Conservation (phyloP, 2,329 filamentous ascomycete genomes). For the Endocalyx cinctus region DNA sequence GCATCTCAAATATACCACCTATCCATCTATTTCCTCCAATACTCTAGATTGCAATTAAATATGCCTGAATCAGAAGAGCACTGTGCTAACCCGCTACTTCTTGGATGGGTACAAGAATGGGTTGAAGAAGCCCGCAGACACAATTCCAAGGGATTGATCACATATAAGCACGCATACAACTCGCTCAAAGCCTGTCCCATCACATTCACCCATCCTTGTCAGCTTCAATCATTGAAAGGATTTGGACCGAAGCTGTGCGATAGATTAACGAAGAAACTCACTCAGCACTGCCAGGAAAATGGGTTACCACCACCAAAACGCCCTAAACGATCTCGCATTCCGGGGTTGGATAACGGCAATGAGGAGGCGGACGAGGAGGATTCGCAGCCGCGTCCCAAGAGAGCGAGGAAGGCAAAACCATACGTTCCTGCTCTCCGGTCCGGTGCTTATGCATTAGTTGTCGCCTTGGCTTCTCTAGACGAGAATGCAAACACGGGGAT, state of each 20-base stretch:
- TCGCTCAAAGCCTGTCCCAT: constrained; percentile 73
- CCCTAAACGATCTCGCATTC: constrained; percentile 38
- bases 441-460: constrained; percentile 67
- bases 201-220: constrained; percentile 64
- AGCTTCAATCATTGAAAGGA: constrained; percentile 68
- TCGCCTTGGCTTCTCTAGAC: constrained; percentile 59
- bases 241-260: constrained; percentile 69
- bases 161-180: constrained; percentile 71
- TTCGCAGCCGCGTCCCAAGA: constrained; percentile 49
- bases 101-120: constrained; percentile 75
- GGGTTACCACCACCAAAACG: constrained; percentile 63
- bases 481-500: constrained; percentile 53
- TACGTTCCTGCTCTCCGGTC: constrained; percentile 72
- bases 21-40: too few species aligned
- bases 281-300: constrained; percentile 60
- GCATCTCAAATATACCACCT: too few species aligned
- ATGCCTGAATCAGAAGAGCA: constrained; percentile 26
- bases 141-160: constrained; percentile 66
- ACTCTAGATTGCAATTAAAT: neutral
- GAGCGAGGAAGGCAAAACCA: constrained; percentile 52
- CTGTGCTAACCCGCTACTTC: constrained; percentile 65
- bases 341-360: constrained; percentile 28
- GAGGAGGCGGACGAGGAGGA: constrained; percentile 28
- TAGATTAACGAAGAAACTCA: constrained; percentile 58
- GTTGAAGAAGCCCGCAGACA: constrained; percentile 63